These are phyloP conservation scores for Aristolochia fimbriata DNA, from an alignment of 164 flowering plant species.

Conservation along the genomic window DNA sequence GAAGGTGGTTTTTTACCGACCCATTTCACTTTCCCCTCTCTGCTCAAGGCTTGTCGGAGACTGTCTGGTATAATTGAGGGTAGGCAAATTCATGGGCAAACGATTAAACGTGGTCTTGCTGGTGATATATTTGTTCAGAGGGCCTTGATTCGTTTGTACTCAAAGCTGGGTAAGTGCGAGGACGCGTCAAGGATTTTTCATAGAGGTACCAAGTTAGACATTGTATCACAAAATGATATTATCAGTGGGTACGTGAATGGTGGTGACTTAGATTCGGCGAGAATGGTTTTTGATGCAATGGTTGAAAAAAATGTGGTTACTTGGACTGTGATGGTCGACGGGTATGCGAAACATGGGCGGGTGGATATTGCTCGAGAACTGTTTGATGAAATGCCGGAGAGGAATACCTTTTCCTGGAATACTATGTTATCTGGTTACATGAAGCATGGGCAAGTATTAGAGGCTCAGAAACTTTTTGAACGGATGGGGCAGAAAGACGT, in stretches of 20 bases:
- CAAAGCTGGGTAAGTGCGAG: slow-evolving; percentile 1
- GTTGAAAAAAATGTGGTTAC: slow-evolving; percentile 6
- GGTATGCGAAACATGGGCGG: slow-evolving; percentile 8
- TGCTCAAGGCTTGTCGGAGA: not conserved
- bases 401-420: slow-evolving; percentile 15
- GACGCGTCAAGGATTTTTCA: not conserved
- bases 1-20: not conserved
- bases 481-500: slow-evolving; percentile 17
- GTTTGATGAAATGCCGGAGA: slow-evolving; percentile 16
- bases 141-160: slow-evolving; percentile 18
- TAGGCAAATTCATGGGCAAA: slow-evolving; percentile 30
- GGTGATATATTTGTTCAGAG: slow-evolving; percentile 22
- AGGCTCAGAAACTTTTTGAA: slow-evolving; percentile 11
- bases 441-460: slow-evolving; percentile 7
- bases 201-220: not conserved
- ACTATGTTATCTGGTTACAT: slow-evolving; percentile 13
- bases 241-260: not conserved
- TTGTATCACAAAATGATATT: not conserved
- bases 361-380: slow-evolving; percentile 3
- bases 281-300: slow-evolving; percentile 7
- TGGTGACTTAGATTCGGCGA: slow-evolving; percentile 3
- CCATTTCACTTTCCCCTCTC: not conserved
- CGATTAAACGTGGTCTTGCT: slow-evolving; percentile 22
- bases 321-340: slow-evolving; percentile 9
- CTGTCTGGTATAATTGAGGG: slow-evolving; percentile 20